Evolutionary conservation across 352 stramenopile genomes (phyloP).

Genomic region (Phytophthora aleatoria): DNA sequence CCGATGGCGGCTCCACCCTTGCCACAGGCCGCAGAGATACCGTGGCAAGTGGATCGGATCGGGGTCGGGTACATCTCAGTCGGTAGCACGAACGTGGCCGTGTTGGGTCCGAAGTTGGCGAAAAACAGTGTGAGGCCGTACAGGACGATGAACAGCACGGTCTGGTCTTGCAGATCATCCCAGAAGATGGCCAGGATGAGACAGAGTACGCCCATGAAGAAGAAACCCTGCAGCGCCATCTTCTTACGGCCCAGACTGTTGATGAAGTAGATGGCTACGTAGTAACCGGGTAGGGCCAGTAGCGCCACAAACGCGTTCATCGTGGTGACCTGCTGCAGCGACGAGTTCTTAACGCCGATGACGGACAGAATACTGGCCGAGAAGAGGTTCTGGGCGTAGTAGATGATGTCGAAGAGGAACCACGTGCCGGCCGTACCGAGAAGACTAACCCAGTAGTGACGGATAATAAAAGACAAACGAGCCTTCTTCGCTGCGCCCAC

Average conservation of each 20-base stretch:
- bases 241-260: slow-evolving; percentile 60
- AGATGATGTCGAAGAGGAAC: slow-evolving; percentile 87
- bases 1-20: slow-evolving; percentile 26
- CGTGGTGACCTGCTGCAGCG: slow-evolving; percentile 51
- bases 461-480: slow-evolving; percentile 44
- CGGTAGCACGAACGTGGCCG: slow-evolving; percentile 87
- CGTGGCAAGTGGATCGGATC: slow-evolving; percentile 85
- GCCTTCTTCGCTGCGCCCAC: slow-evolving; percentile 18
- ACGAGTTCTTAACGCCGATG: slow-evolving; percentile 45
- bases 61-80: slow-evolving; percentile 84
- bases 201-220: slow-evolving; percentile 63
- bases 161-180: slow-evolving; percentile 52
- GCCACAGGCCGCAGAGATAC: slow-evolving; percentile 45
- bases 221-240: slow-evolving; percentile 80
- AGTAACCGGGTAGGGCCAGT: slow-evolving; percentile 80
- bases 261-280: slow-evolving; percentile 73
- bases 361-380: slow-evolving; percentile 64
- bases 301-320: slow-evolving; percentile 62
- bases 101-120: slow-evolving; percentile 85
- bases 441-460: slow-evolving; percentile 49
- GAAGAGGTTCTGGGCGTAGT: slow-evolving; percentile 79
- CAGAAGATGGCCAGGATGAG: slow-evolving; percentile 60
- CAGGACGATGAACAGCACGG: slow-evolving; percentile 65
- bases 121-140: slow-evolving; percentile 83
- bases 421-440: slow-evolving; percentile 72